These are phyloP conservation scores for Botrytis sinoallii DNA, from an alignment of 2,329 filamentous ascomycete genomes.

Conservation along the genomic window DNA sequence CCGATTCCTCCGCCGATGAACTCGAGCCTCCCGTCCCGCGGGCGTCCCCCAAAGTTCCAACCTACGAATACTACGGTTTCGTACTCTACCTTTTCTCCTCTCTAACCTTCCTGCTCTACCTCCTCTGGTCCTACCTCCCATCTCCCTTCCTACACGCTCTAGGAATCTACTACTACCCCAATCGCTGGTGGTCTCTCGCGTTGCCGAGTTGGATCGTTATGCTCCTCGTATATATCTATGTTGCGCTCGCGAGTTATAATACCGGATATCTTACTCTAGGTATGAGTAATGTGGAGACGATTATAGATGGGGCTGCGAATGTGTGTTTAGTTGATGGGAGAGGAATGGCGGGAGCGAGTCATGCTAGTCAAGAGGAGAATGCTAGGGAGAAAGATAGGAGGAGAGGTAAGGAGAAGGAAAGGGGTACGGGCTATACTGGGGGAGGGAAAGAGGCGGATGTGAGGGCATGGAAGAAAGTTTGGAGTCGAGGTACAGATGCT, in stretches of 20 bases:
- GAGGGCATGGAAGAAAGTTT: conserved; percentile 73
- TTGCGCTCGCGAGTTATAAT: conserved; percentile 89
- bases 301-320: conserved; percentile 87
- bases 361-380: conserved; percentile 23
- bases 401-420: conserved; percentile 23
- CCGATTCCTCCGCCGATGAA: conserved; percentile 87
- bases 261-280: conserved; percentile 82
- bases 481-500: conserved; percentile 91
- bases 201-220: conserved; percentile 89
- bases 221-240: conserved; percentile 85
- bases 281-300: conserved; percentile 75
- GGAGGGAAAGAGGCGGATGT: conserved; percentile 34
- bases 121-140: conserved; percentile 80
- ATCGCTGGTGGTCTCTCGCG: conserved; percentile 95
- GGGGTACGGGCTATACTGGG: conserved; percentile 29
- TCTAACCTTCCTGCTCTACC: conserved; percentile 70
- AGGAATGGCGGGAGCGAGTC: conserved; percentile 48
- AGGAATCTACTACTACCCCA: conserved; percentile 94
- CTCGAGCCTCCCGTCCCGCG: conserved; percentile 68
- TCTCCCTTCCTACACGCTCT: conserved; percentile 88
- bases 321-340: conserved; percentile 77
- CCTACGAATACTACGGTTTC: conserved; percentile 99
- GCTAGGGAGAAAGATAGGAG: conserved; percentile 38
- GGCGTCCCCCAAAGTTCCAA: conserved; percentile 90
- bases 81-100: conserved; percentile 90